Evolutionary conservation across 495 filamentous ascomycete species (phyloP), one percentile per base, ranked within the genome.

Genomic region (Opeltia flavorubescens): DNA sequence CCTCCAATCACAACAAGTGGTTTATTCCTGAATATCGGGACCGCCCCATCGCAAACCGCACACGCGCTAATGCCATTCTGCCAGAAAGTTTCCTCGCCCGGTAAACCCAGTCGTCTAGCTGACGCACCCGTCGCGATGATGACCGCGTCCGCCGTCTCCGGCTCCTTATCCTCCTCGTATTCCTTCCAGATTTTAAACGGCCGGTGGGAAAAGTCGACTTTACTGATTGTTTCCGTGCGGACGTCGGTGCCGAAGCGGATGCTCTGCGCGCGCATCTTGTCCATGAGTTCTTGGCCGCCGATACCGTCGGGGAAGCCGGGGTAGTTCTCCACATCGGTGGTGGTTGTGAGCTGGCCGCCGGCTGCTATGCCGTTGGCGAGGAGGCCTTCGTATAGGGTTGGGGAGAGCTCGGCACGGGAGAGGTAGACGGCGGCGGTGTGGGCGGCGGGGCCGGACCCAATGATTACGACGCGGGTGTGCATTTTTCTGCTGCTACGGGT

Each of bases 361-460:
- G 91, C 83, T 5, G 91, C 91, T 62, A 93, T 91, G 55, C 91
- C 91, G 57, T 95, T 93, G 53, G 91, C 91, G 50, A 98, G 80
- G 72, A 96, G 94, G 50, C 91, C 91, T 70, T 98, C 91, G 59
- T 96, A 98, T 47, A 98, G 70, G 49, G 95, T 83, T 30, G 91
- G 83, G 76, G 64, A 51, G 13, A 98, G 69, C 62, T 98, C 88
- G 52, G 91, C 91, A 59, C 91, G 84, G 24, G 88, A 82, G 50
- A 95, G 81, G 64, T 98, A 98, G 61, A 98, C 77, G 54, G 89
- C 91, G 47, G 91, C 91, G 33, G 91, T 96, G 71, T 98, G 91
- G 61, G 87, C 91, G 53, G 87, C 91, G 45, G 91, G 91, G 70
- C 91, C 91, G 46, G 91, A 96, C 70, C 89, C 86, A 66, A 87